phyloP scores from a whole-genome alignment of 768 basidiomycete genomes.

The Crepidotus variabilis region DNA sequence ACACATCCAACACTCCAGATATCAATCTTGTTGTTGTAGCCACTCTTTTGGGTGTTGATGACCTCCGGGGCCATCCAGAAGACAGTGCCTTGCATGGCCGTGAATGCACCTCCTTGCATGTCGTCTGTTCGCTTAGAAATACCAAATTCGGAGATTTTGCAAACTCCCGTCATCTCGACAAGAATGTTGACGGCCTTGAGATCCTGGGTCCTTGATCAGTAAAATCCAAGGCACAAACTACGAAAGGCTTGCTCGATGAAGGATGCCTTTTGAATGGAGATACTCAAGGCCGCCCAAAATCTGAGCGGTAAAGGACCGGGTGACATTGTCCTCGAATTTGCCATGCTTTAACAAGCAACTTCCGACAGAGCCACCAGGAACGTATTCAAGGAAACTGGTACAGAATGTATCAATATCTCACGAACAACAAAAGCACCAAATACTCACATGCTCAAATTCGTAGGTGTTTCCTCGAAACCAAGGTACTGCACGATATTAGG shows the following conservation, averaged over 20 bases:
- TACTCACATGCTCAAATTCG: conserved; percentile 88
- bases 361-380: conserved; percentile 95
- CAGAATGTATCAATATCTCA: conserved; percentile 2
- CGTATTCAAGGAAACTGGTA: conserved; percentile 93
- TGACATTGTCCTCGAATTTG: conserved; percentile 88
- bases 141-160: conserved; percentile 98
- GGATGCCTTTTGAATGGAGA: conserved; percentile 85
- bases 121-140: conserved; percentile 97
- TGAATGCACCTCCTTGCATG: conserved; percentile 76
- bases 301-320: conserved; percentile 89
- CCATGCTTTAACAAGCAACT: conserved; percentile 88
- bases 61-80: conserved; percentile 99
- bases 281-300: conserved; percentile 91
- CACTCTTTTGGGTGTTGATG: conserved; percentile 79
- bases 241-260: conserved; percentile 69
- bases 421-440: neutral
- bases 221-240: neutral
- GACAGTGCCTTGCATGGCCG: conserved; percentile 95
- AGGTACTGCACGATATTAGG: conserved; percentile 97
- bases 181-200: conserved; percentile 98
- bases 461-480: conserved; percentile 87
- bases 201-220: conserved; percentile 49
- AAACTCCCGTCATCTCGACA: conserved; percentile 85
- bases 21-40: conserved; percentile 96
- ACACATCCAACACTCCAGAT: conserved; percentile 99